Evolutionary conservation across 129 eudicot genomes (phyloP).

Genomic region (Gnaphalium uliginosum): DNA sequence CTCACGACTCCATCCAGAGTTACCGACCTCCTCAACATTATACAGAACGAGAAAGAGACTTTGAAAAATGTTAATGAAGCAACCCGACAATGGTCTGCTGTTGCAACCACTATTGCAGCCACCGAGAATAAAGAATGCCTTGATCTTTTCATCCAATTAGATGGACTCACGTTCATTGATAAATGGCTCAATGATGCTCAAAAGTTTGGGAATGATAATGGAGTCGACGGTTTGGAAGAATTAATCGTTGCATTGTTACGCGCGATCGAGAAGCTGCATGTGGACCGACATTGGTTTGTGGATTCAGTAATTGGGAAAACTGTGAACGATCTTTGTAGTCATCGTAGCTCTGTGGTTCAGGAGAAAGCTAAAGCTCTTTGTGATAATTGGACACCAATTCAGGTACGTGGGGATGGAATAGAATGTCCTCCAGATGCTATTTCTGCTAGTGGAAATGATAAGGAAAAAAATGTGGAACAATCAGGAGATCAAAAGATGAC

Average conservation of each 20-base stretch:
- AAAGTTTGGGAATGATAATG: slow-evolving; percentile 33
- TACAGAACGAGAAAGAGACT: slow-evolving; percentile 56
- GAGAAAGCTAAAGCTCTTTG: slow-evolving; percentile 57
- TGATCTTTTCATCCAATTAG: slow-evolving; percentile 70
- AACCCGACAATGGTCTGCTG: slow-evolving; percentile 71
- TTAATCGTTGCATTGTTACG: slow-evolving; percentile 51
- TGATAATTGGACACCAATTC: slow-evolving; percentile 49
- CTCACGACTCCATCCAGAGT: slow-evolving; percentile 74
- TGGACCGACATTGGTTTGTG: slow-evolving; percentile 36
- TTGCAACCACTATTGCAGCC: slow-evolving; percentile 66
- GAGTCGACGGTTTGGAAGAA: slow-evolving; percentile 51
- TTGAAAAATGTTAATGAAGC: slow-evolving; percentile 46
- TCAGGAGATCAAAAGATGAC: neutral
- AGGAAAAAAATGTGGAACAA: slow-evolving; percentile 35
- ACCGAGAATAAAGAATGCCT: slow-evolving; percentile 79
- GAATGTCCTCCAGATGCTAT: slow-evolving; percentile 25
- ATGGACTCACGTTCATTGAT: slow-evolving; percentile 60
- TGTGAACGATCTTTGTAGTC: slow-evolving; percentile 50
- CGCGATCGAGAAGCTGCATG: slow-evolving; percentile 55
- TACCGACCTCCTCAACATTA: slow-evolving; percentile 52
- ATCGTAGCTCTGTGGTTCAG: slow-evolving; percentile 46
- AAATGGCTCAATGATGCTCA: slow-evolving; percentile 72
- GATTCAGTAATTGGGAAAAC: slow-evolving; percentile 57
- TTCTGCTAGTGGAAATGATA: slow-evolving; percentile 20
- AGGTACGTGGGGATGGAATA: slow-evolving; percentile 22